Percentiles rank a stretch among this genome's conserved stretches.
Evolutionary conservation across 306 rosid species (phyloP).

Genomic region (Cicer bijugum): DNA sequence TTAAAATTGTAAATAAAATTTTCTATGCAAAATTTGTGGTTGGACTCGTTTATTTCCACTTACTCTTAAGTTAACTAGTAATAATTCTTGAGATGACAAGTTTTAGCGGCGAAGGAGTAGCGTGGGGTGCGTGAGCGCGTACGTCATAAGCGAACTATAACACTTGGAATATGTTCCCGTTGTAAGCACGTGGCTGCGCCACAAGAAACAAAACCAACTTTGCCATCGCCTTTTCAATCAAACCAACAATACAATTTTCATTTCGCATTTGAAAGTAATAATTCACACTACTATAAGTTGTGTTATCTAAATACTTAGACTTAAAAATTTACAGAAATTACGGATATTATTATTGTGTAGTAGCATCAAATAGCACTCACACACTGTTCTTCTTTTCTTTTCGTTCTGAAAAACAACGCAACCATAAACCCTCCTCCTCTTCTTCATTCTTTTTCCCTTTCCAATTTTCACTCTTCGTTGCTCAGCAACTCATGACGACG

Average conservation of each 20-base stretch:
- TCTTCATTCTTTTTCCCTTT: not conserved
- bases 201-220: constrained; percentile 12
- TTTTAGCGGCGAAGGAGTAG: not conserved
- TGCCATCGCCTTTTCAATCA: not conserved
- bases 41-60: too few species aligned
- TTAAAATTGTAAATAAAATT: too few species aligned
- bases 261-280: not conserved
- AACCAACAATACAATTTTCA: constrained; percentile 5
- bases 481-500: constrained; percentile 60
- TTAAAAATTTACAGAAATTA: too few species aligned
- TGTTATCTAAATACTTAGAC: too few species aligned
- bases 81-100: not conserved
- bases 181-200: constrained; percentile 52
- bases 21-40: too few species aligned
- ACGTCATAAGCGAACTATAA: not conserved
- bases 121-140: constrained; percentile 42
- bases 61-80: too few species aligned
- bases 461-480: not conserved
- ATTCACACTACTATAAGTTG: not conserved
- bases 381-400: not conserved
- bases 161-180: constrained; percentile 32
- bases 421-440: not conserved
- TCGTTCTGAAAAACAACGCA: not conserved
- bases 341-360: not conserved
- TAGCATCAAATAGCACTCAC: constrained; percentile 1